A percentile compares a stretch with the other conserved stretches of the same genome.
Evolutionary conservation across 768 basidiomycete genomes (phyloP).

Genomic region (Mycena vulgaris): DNA sequence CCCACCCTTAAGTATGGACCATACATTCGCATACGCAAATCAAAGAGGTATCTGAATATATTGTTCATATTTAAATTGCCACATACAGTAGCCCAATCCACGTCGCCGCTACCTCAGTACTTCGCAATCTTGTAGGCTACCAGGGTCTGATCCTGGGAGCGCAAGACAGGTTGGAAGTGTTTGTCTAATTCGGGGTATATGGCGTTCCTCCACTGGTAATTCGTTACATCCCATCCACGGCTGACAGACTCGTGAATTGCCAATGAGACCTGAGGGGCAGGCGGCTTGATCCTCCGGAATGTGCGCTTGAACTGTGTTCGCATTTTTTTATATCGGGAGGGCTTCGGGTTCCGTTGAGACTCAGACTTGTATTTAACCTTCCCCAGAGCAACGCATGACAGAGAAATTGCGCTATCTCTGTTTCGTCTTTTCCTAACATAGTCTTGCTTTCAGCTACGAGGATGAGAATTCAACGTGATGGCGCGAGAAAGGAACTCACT

Average conservation of each 20-base stretch:
- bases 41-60: no score
- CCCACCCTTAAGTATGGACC: no score
- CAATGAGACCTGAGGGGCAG: not conserved
- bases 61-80: no score
- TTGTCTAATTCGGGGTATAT: constrained; percentile 13
- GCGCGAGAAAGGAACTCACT: not conserved
- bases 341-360: not conserved
- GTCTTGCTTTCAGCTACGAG: not conserved
- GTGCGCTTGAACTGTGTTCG: not conserved
- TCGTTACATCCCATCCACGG: constrained; percentile 13
- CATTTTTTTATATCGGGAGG: not conserved
- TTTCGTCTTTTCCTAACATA: not conserved
- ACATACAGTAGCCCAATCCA: no score
- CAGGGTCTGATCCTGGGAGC: not conserved
- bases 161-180: not conserved
- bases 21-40: no score
- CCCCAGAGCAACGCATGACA: not conserved
- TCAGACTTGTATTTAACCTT: not conserved
- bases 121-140: not conserved
- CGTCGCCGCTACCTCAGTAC: no score
- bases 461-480: no score
- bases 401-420: not conserved
- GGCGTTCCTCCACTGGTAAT: not conserved
- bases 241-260: not conserved
- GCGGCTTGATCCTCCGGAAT: not conserved